A percentile compares a stretch with the other conserved stretches of the same genome.
Evolutionary conservation across 2,329 filamentous ascomycete genomes (phyloP).

Genomic region (Neofusicoccum laricinum): DNA sequence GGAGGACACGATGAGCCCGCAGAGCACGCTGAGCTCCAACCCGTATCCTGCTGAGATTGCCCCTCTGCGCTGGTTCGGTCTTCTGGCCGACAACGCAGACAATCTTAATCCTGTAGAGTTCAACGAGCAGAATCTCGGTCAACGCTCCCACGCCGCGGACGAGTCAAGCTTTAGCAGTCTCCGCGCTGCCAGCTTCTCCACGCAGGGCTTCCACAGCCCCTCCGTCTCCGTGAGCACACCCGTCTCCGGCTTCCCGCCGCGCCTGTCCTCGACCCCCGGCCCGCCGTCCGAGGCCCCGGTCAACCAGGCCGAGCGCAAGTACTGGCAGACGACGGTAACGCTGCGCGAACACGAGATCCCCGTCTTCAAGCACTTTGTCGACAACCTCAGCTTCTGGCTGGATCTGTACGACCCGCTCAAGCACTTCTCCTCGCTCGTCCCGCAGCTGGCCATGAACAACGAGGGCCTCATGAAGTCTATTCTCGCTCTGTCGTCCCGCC

Average conservation of each 20-base stretch:
- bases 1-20: conserved; percentile 10
- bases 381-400: conserved; percentile 37
- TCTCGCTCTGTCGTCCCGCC: conserved; percentile 54
- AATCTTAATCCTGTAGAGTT: conserved; percentile 14
- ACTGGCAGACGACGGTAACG: conserved; percentile 6
- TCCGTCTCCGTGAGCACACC: conserved; percentile 10
- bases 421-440: conserved; percentile 33
- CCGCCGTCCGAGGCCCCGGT: background rate
- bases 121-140: background rate
- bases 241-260: background rate
- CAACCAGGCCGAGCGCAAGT: conserved; percentile 1
- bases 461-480: conserved; percentile 57
- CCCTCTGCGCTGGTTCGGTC: conserved; percentile 17
- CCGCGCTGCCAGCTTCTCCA: conserved; percentile 9
- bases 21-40: conserved; percentile 15
- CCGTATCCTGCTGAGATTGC: conserved; percentile 15
- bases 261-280: background rate
- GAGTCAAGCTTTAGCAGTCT: conserved; percentile 13
- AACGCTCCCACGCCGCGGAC: conserved; percentile 8
- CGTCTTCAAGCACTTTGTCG: conserved; percentile 41
- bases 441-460: conserved; percentile 46
- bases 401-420: conserved; percentile 44
- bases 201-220: conserved; percentile 15
- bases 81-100: conserved; percentile 17
- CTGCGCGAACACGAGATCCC: conserved; percentile 37